Evolutionary conservation across 257 asterid species (phyloP).

Genomic region (Voacanga thouarsii): DNA sequence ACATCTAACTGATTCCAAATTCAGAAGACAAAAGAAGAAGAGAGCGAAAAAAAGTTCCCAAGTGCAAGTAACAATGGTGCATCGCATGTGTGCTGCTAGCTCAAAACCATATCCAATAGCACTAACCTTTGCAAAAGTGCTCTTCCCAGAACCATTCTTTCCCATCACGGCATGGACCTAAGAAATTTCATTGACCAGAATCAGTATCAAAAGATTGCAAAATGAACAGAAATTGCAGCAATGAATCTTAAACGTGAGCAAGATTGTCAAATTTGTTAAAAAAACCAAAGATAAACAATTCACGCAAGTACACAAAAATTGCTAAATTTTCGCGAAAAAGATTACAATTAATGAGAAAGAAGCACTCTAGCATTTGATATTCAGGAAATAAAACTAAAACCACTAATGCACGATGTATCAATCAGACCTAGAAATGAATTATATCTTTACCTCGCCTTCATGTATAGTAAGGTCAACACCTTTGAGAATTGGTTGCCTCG

Average conservation of each 20-base stretch:
- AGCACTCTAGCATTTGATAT: no score
- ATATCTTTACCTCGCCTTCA: constrained; percentile 79
- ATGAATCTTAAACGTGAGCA: not conserved
- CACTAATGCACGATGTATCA: no score
- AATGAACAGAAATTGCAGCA: not conserved
- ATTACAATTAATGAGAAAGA: no score
- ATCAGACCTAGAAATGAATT: not conserved
- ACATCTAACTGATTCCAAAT: not conserved
- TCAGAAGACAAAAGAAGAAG: not conserved
- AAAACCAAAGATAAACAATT: not conserved
- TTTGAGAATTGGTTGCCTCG: constrained; percentile 72
- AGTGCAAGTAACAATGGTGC: not conserved
- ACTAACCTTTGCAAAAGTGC: constrained; percentile 97
- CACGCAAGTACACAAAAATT: not conserved
- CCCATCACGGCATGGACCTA: constrained; percentile 98
- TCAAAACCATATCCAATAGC: constrained; percentile 5
- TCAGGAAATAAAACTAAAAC: no score
- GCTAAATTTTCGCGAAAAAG: not conserved
- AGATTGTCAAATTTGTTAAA: constrained; percentile 6
- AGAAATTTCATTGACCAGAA: constrained; percentile 16
- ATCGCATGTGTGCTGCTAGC: not conserved
- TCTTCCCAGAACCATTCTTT: constrained; percentile 98
- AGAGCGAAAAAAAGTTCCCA: not conserved
- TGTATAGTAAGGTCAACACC: constrained; percentile 84
- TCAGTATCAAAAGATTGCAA: constrained; percentile 11